Conservation (phyloP, 1,284 basidiomycete species). For the Moesziomyces sp. region DNA sequence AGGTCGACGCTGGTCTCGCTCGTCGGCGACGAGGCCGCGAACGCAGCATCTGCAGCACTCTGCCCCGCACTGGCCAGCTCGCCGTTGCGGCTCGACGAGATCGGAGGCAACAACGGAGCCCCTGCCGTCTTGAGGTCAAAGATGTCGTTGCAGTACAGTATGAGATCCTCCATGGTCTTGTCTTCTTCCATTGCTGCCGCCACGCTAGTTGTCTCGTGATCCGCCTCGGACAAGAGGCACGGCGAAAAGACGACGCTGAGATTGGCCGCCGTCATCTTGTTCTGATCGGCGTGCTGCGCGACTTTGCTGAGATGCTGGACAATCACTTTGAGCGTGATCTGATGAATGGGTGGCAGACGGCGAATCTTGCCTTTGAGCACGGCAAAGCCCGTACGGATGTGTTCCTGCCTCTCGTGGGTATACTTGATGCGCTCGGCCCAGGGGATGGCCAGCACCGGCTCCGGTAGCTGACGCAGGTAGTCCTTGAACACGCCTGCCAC, state of each 20-base stretch:
- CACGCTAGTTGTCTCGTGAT: conserved; percentile 58
- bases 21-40: conserved; percentile 25
- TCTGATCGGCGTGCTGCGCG: conserved; percentile 76
- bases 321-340: conserved; percentile 86
- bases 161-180: conserved; percentile 62
- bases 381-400: conserved; percentile 71
- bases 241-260: conserved; percentile 66
- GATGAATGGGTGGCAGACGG: conserved; percentile 79
- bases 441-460: conserved; percentile 88
- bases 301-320: conserved; percentile 88
- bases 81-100: conserved; percentile 18
- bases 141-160: conserved; percentile 56
- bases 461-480: conserved; percentile 89
- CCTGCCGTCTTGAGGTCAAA: conserved; percentile 55
- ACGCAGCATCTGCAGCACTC: conserved; percentile 35
- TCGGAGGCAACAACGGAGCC: conserved; percentile 44
- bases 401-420: conserved; percentile 71
- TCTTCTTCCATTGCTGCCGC: conserved; percentile 65
- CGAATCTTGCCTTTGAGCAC: conserved; percentile 62
- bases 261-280: conserved; percentile 90
- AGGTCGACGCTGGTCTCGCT: conserved; percentile 6
- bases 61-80: conserved; percentile 27
- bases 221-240: conserved; percentile 60
- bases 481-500: conserved; percentile 92
- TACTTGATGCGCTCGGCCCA: conserved; percentile 78